A percentile compares a stretch with the other conserved stretches of the same genome.
Evolutionary conservation across 176 grass and related monocot genomes (phyloP).

Genomic region (Hordeum marinum): DNA sequence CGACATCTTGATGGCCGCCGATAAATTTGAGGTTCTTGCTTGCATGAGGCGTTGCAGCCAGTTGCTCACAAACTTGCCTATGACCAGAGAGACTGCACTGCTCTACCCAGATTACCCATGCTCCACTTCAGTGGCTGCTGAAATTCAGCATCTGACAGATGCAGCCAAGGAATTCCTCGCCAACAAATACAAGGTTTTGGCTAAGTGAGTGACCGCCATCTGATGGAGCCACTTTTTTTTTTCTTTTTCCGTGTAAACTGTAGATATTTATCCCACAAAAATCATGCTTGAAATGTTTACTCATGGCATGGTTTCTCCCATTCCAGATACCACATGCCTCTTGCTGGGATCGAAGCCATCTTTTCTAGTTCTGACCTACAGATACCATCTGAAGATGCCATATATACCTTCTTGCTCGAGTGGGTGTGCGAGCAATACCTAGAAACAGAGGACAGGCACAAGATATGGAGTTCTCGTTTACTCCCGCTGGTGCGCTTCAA

Average conservation of each 20-base stretch:
- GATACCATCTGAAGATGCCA: conserved; percentile 67
- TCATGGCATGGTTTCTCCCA: conserved; percentile 1
- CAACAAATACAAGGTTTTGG: conserved; percentile 55
- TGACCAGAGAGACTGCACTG: conserved; percentile 77
- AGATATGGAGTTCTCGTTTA: conserved; percentile 60
- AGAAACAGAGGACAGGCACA: conserved; percentile 53
- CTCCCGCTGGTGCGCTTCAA: conserved; percentile 58
- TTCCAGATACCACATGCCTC: conserved; percentile 63
- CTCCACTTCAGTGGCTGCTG: conserved; percentile 58
- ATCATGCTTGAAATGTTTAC: background rate
- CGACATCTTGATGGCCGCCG: conserved; percentile 78
- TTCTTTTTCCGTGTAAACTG: background rate
- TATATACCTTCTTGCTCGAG: conserved; percentile 69
- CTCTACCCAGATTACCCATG: conserved; percentile 81
- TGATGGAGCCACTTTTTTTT: background rate
- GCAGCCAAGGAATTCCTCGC: conserved; percentile 63
- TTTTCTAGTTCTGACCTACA: conserved; percentile 72
- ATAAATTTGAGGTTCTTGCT: conserved; percentile 91
- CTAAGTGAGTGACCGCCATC: conserved; percentile 32
- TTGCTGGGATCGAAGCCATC: conserved; percentile 68
- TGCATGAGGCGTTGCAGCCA: conserved; percentile 90
- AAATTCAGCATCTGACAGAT: conserved; percentile 58
- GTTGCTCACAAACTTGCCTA: conserved; percentile 70
- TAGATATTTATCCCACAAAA: background rate
- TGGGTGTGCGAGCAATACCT: conserved; percentile 58